These are phyloP conservation scores for Hypoxylon sp. DNA, from an alignment of 2,329 filamentous ascomycete species.

Conservation along the genomic window DNA sequence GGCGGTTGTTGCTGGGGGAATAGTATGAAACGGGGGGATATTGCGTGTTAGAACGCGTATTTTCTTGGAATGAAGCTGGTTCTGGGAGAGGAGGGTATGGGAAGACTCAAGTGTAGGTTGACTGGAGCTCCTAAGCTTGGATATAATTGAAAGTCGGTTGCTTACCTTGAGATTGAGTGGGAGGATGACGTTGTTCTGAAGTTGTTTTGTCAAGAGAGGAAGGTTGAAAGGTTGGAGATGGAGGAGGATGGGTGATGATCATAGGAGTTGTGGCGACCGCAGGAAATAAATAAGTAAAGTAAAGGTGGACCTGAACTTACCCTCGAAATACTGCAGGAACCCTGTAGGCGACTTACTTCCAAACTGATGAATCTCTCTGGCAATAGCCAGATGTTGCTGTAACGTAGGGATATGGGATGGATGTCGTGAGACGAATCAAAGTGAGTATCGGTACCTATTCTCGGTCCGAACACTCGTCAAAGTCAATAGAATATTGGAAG, in stretches of 20 bases:
- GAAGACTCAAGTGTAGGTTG: background rate
- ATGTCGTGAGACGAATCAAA: background rate
- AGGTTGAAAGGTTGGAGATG: background rate
- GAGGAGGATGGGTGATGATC: background rate
- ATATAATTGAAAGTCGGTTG: background rate
- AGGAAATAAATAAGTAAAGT: background rate
- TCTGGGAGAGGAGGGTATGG: background rate
- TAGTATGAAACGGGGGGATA: background rate
- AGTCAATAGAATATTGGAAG: background rate
- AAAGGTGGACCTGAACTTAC: background rate
- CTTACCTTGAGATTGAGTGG: background rate
- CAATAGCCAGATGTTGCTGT: background rate
- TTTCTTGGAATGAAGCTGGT: background rate
- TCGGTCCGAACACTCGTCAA: background rate
- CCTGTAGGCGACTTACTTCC: background rate
- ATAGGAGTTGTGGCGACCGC: background rate
- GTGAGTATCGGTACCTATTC: background rate
- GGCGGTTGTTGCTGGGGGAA: background rate
- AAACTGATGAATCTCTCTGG: background rate
- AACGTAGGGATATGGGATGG: background rate
- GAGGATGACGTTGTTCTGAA: background rate
- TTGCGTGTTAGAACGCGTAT: background rate
- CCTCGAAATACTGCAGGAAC: background rate
- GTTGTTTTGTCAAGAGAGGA: background rate
- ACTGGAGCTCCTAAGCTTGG: background rate